Percentiles rank a stretch among this genome's conserved stretches.
phyloP scores from a whole-genome alignment of 148 eudicot genomes.

The Limonium bicolor region DNA sequence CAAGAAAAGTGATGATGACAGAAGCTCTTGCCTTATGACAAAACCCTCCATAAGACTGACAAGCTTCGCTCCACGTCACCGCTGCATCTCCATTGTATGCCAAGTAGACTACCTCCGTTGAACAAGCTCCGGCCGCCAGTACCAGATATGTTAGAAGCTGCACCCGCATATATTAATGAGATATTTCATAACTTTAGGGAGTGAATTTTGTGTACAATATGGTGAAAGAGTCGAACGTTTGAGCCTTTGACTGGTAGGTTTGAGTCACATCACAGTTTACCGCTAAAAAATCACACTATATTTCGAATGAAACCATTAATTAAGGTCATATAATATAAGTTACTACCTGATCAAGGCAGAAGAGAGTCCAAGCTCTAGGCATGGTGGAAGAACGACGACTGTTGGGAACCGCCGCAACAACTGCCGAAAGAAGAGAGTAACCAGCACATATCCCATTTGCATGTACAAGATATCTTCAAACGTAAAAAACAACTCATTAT shows the following conservation, averaged over 20 bases:
- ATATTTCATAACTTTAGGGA: too few species aligned
- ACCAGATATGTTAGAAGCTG: conserved; percentile 64
- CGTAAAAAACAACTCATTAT: too few species aligned
- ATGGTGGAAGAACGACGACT: conserved; percentile 82
- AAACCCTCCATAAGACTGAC: conserved; percentile 43
- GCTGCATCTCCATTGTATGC: conserved; percentile 70
- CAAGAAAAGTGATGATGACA: conserved; percentile 40
- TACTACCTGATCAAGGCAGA: conserved; percentile 77
- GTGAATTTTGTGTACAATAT: too few species aligned
- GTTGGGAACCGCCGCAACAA: conserved; percentile 65
- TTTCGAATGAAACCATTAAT: too few species aligned
- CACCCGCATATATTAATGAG: too few species aligned
- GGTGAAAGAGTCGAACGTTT: too few species aligned
- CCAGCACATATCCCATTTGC: conserved; percentile 96
- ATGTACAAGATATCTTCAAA: conserved; percentile 77
- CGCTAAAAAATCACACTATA: too few species aligned
- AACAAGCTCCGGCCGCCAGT: conserved; percentile 71
- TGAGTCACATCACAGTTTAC: too few species aligned
- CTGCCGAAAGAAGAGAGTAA: conserved; percentile 72
- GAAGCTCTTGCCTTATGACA: conserved; percentile 57
- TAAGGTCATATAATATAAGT: too few species aligned
- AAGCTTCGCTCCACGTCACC: conserved; percentile 69
- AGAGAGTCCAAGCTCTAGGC: conserved; percentile 91
- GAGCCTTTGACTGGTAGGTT: too few species aligned
- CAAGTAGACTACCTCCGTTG: conserved; percentile 62